A percentile compares a stretch with the other conserved stretches of the same genome.
phyloP scores from a whole-genome alignment of 2,329 filamentous ascomycete genomes.

The Alternaria longipes region DNA sequence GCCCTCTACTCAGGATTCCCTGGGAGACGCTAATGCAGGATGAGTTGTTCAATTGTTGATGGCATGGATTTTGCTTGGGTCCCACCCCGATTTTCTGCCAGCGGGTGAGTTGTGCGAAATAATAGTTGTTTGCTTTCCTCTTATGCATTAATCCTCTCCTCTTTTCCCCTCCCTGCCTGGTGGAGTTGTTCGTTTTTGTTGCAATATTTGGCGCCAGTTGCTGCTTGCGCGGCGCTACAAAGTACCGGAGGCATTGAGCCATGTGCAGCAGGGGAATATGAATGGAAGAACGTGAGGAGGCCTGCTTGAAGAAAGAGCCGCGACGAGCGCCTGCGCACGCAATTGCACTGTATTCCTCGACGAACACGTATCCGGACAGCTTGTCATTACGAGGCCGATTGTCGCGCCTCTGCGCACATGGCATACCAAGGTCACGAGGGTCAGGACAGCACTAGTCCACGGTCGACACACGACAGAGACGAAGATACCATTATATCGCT shows the following conservation, averaged over 20 bases:
- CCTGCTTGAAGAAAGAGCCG: not conserved
- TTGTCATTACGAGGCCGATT: not conserved
- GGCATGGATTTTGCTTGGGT: conserved; percentile 36
- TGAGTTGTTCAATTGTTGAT: conserved; percentile 50
- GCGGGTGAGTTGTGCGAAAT: conserved; percentile 34
- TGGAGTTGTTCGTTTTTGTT: not conserved
- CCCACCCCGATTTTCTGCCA: conserved; percentile 29
- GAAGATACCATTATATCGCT: conserved; percentile 15
- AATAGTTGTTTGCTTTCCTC: conserved; percentile 30
- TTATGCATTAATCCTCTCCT: conserved; percentile 16
- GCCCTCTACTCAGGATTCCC: conserved; percentile 28
- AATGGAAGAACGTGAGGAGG: not conserved
- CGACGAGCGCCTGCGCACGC: not conserved
- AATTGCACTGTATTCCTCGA: conserved; percentile 8
- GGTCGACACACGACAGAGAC: conserved; percentile 8
- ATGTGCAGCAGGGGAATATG: conserved; percentile 3
- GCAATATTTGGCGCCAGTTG: conserved; percentile 1
- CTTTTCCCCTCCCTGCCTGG: not conserved
- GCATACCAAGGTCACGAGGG: conserved; percentile 19
- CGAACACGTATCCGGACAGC: not conserved
- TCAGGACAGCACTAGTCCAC: not conserved
- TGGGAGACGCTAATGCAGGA: conserved; percentile 50
- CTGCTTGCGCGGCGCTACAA: not conserved
- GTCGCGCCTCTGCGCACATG: conserved; percentile 4
- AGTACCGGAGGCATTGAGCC: not conserved